These are phyloP conservation scores for Oleoguttula mirabilis DNA, from an alignment of 495 filamentous ascomycete genomes.

Conservation along the genomic window DNA sequence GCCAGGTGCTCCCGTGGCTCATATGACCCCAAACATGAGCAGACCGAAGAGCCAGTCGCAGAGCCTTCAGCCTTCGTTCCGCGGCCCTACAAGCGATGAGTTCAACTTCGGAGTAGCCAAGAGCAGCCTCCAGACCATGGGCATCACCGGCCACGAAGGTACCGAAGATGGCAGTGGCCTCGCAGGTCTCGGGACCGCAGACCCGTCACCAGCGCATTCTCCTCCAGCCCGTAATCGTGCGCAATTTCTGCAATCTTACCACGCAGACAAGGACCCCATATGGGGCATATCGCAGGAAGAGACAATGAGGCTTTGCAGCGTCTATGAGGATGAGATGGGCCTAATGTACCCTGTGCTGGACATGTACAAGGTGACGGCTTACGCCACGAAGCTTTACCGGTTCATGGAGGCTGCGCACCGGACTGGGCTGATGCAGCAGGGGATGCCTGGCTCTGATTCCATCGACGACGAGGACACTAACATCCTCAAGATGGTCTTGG, in stretches of 20 bases:
- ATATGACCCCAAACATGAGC: constrained; percentile 7
- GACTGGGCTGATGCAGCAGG: constrained; percentile 45
- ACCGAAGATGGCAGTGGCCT: constrained; percentile 46
- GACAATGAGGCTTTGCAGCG: constrained; percentile 53
- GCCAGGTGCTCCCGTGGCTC: constrained; percentile 7
- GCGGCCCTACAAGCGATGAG: constrained; percentile 73
- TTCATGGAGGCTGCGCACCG: constrained; percentile 58
- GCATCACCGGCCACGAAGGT: constrained; percentile 53
- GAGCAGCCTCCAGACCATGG: constrained; percentile 80
- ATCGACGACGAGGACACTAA: constrained; percentile 57
- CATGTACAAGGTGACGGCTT: constrained; percentile 51
- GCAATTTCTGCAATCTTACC: constrained; percentile 32
- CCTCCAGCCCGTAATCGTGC: constrained; percentile 17
- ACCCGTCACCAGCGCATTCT: constrained; percentile 32
- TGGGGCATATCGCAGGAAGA: constrained; percentile 62
- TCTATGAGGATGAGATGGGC: constrained; percentile 75
- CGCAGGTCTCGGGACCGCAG: constrained; percentile 40
- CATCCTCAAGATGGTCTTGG: constrained; percentile 67
- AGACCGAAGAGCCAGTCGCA: constrained; percentile 14
- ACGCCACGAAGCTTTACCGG: constrained; percentile 51
- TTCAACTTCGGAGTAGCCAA: constrained; percentile 83
- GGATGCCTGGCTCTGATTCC: constrained; percentile 44
- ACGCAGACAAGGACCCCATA: constrained; percentile 55
- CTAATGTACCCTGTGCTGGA: constrained; percentile 76
- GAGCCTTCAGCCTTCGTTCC: constrained; percentile 51